Evolutionary conservation across 2,329 filamentous ascomycete genomes (phyloP).

Genomic region (Aspergillus intermedius): DNA sequence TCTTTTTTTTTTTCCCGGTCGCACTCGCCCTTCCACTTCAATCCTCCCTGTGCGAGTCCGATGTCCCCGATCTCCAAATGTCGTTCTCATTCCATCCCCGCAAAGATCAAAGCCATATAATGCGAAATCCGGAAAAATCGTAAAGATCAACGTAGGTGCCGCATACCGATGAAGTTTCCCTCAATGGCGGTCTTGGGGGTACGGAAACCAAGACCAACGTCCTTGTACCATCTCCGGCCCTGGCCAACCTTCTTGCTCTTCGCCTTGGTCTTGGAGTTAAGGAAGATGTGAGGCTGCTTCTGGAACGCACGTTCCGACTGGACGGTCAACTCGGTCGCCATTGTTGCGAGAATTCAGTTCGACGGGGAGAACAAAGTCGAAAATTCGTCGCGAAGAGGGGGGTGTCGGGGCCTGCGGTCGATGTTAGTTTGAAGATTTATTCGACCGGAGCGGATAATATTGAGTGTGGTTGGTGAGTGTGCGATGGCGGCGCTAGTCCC

Average conservation of each 20-base stretch:
- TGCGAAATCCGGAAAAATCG: neutral
- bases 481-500: conserved; percentile 25
- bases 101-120: neutral
- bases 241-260: conserved; percentile 77
- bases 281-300: conserved; percentile 99
- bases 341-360: conserved; percentile 56
- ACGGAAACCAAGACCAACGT: conserved; percentile 97
- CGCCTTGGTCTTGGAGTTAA: conserved; percentile 88
- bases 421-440: conserved; percentile 34
- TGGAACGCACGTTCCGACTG: conserved; percentile 99
- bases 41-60: neutral
- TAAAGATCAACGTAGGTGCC: conserved; percentile 24
- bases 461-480: conserved; percentile 28
- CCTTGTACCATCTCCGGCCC: conserved; percentile 98
- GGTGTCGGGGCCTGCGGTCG: conserved; percentile 28
- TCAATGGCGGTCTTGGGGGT: conserved; percentile 99
- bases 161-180: conserved; percentile 97
- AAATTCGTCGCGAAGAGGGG: conserved; percentile 28
- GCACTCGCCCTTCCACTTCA: neutral
- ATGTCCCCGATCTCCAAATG: neutral
- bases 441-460: conserved; percentile 28
- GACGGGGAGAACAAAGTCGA: conserved; percentile 35
- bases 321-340: conserved; percentile 98
- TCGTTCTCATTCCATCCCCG: conserved; percentile 12
- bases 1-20: neutral